phyloP scores from a whole-genome alignment of 306 rosid genomes.

The Hippophae tibetana region DNA sequence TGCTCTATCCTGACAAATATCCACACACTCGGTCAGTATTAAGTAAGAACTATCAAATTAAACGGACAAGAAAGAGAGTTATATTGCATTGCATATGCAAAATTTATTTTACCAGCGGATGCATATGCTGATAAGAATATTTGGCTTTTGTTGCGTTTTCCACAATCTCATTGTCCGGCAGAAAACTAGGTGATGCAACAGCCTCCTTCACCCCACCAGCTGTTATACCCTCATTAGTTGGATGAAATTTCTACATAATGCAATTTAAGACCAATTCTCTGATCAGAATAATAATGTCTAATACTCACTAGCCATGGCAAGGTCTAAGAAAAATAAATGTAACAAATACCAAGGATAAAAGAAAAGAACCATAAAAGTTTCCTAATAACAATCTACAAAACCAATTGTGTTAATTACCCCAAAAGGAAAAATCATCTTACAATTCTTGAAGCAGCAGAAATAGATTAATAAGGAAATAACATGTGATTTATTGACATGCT shows the following conservation, averaged over 20 bases:
- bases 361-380: neutral
- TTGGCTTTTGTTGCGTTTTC: conserved; percentile 31
- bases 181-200: conserved; percentile 29
- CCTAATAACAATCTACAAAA: too few relatives aligned
- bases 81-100: neutral
- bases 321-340: neutral
- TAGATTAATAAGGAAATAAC: neutral
- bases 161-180: conserved; percentile 24
- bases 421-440: neutral
- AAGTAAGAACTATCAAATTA: neutral
- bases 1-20: neutral
- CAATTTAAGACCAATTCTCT: conserved; percentile 16
- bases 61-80: conserved; percentile 3
- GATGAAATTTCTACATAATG: conserved; percentile 41
- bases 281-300: conserved; percentile 5
- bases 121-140: conserved; percentile 32
- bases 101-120: conserved; percentile 42
- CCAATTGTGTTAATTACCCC: too few relatives aligned
- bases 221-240: conserved; percentile 34
- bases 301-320: neutral
- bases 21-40: neutral
- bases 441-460: neutral
- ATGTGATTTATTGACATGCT: neutral
- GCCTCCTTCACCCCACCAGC: conserved; percentile 35
- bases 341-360: neutral